Base-by-base conservation (phyloP, 768 basidiomycete genomes). In the Pleurotus pulmonarius region DNA sequence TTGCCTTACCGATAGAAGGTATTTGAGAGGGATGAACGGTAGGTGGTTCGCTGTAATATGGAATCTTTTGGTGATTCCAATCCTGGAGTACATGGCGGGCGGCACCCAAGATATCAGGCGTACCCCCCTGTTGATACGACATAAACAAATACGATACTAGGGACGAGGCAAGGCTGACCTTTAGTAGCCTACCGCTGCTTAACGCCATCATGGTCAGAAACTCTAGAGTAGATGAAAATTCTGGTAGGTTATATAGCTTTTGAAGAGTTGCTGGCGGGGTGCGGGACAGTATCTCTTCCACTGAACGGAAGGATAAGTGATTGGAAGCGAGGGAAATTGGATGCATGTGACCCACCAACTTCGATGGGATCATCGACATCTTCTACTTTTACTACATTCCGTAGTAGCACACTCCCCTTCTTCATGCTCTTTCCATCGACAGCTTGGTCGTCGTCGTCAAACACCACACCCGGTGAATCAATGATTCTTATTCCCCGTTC, bases 381-480 rank as follows among this genome's bases (percentile, higher is more conserved):
- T 67, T 97, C 96, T 2, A 94, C 89, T 67, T 87, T 94, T 59
- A 96, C 79, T 29, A 94, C 92, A 63, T 97, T 97, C 18, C 93
- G 76, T 7, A 97, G 76, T 26, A 97, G 76, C 12, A 95, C 76
- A 62, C 85, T 87, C 3, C 78, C 76, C 55, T 83, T 85, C 70
- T 70, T 81, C 60, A 60, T 67, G 3, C 74, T 72, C 55, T 79
- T 81, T 37, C 67, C 70, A 49, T 77, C 70, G 38, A 44, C 55
- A 20, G 69, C 67, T 56, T 65, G 67, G 47, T 85, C 80, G 56
- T 90, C 85, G 56, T 93, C 91, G 58, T 94, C 92, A 62, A 97
- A 92, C 1, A 99, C 90, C n/a, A 98, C 94, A 59, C 96, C 97
- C 0, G 97, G 96, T 38, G 94, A 98, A 70, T 98, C 97, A 5